A percentile compares a stretch with the other conserved stretches of the same genome.
These are phyloP conservation scores for Penicillium atrosanguineum DNA, from an alignment of 495 filamentous ascomycete species.

Conservation along the genomic window DNA sequence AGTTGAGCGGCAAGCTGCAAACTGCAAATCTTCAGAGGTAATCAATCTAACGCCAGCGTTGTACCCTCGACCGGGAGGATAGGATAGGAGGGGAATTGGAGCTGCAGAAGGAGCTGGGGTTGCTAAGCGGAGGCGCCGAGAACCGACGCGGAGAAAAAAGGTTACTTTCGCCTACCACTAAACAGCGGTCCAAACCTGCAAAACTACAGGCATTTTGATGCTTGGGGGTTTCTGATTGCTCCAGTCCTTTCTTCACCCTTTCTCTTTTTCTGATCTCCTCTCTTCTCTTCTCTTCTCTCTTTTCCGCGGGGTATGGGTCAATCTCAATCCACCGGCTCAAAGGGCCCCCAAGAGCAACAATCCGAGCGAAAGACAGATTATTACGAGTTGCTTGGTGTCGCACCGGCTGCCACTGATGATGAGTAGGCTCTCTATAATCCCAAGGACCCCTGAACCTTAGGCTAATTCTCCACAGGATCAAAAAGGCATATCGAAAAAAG, in stretches of 20 bases:
- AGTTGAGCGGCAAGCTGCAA: not conserved
- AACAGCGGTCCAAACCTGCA: not conserved
- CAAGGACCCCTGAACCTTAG: not conserved
- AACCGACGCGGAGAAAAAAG: not conserved
- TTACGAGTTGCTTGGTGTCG: slow-evolving; percentile 81
- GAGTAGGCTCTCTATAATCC: slow-evolving; percentile 57
- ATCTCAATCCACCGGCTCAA: slow-evolving; percentile 62
- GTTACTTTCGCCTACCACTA: not conserved
- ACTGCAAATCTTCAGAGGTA: not conserved
- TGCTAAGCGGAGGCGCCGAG: not conserved
- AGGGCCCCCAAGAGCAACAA: slow-evolving; percentile 23
- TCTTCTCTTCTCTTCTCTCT: not conserved
- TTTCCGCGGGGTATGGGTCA: slow-evolving; percentile 66
- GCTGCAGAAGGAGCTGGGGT: not conserved
- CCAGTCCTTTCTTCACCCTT: not conserved
- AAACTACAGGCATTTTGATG: not conserved
- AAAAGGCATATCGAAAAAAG: slow-evolving; percentile 86
- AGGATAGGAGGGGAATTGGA: not conserved
- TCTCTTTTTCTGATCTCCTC: not conserved
- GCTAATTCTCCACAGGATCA: slow-evolving; percentile 59
- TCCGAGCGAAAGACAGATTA: slow-evolving; percentile 70
- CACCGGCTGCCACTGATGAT: slow-evolving; percentile 70
- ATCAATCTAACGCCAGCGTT: slow-evolving; percentile 12
- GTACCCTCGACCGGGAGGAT: slow-evolving; percentile 2
- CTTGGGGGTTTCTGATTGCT: not conserved